Evolutionary conservation across 257 asterid species (phyloP).

Genomic region (Scutellaria barbata): DNA sequence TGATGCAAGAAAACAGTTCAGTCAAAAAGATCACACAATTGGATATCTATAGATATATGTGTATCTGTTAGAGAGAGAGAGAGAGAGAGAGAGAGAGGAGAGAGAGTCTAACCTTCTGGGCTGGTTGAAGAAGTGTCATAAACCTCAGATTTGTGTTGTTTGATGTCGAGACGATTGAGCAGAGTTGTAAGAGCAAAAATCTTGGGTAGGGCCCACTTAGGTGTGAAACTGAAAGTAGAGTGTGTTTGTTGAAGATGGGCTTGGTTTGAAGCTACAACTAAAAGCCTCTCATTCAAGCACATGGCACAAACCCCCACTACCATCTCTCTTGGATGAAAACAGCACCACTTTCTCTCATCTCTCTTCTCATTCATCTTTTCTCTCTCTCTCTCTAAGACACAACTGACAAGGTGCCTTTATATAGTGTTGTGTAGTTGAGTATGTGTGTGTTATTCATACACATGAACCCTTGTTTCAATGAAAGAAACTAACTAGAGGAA

Average conservation of each 20-base stretch:
- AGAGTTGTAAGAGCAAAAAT: slow-evolving; percentile 65
- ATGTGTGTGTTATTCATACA: slow-evolving; percentile 8
- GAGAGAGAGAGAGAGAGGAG: not conserved
- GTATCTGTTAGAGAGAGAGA: not conserved
- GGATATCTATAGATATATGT: too few relatives aligned
- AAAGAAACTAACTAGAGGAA: not conserved
- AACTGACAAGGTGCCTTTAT: slow-evolving; percentile 11
- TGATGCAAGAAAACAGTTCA: not conserved
- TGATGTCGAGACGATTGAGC: slow-evolving; percentile 53
- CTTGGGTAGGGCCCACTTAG: slow-evolving; percentile 50
- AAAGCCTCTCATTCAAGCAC: slow-evolving; percentile 78
- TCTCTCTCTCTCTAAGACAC: slow-evolving; percentile 10
- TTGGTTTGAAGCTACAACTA: slow-evolving; percentile 63
- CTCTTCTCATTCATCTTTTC: slow-evolving; percentile 37
- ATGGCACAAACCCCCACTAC: slow-evolving; percentile 77
- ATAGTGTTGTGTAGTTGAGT: not conserved
- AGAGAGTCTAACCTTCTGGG: slow-evolving; percentile 65
- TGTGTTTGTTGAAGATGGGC: slow-evolving; percentile 23
- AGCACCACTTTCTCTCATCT: slow-evolving; percentile 52
- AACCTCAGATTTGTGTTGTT: slow-evolving; percentile 48
- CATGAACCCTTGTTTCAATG: not conserved
- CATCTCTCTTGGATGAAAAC: slow-evolving; percentile 62
- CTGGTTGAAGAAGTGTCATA: slow-evolving; percentile 49
- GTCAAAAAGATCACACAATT: slow-evolving; percentile 26
- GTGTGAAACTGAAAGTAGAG: slow-evolving; percentile 25